A percentile compares a stretch with the other conserved stretches of the same genome.
phyloP scores from a whole-genome alignment of 352 stramenopile genomes.

The Paralagenidium karlingii region DNA sequence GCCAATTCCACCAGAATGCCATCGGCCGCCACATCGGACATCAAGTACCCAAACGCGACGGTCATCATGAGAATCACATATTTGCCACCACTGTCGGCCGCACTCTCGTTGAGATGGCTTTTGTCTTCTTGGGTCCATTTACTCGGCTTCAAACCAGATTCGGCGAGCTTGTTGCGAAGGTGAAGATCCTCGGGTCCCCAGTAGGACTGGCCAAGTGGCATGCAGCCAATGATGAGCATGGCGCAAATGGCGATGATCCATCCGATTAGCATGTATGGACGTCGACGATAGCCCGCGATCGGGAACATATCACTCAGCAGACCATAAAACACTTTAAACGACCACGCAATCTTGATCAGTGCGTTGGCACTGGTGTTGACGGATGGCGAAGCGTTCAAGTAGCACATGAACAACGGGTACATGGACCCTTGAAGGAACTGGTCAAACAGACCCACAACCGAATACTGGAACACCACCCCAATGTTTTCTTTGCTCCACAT shows the following conservation, averaged over 20 bases:
- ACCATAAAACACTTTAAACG: conserved; percentile 64
- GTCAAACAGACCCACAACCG: conserved; percentile 52
- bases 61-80: conserved; percentile 35
- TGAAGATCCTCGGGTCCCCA: too few relatives aligned
- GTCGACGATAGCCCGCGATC: conserved; percentile 47
- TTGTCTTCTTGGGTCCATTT: conserved; percentile 26
- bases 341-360: conserved; percentile 48
- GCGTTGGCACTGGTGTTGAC: conserved; percentile 31
- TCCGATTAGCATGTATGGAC: conserved; percentile 61
- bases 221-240: conserved; percentile 36
- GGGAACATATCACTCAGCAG: conserved; percentile 50
- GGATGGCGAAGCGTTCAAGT: conserved; percentile 49
- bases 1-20: conserved; percentile 33
- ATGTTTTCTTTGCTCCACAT: conserved; percentile 27
- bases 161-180: neutral
- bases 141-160: conserved; percentile 13
- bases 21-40: conserved; percentile 32
- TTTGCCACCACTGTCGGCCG: conserved; percentile 14
- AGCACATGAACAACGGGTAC: conserved; percentile 68
- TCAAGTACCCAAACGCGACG: conserved; percentile 26
- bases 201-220: conserved; percentile 30
- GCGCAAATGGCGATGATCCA: conserved; percentile 38
- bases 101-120: conserved; percentile 20
- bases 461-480: conserved; percentile 62
- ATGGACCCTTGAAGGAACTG: conserved; percentile 43